Evolutionary conservation across 345 rosid species (phyloP), one percentile per base, ranked within the genome.

Genomic region (Rhizophora mangle): DNA sequence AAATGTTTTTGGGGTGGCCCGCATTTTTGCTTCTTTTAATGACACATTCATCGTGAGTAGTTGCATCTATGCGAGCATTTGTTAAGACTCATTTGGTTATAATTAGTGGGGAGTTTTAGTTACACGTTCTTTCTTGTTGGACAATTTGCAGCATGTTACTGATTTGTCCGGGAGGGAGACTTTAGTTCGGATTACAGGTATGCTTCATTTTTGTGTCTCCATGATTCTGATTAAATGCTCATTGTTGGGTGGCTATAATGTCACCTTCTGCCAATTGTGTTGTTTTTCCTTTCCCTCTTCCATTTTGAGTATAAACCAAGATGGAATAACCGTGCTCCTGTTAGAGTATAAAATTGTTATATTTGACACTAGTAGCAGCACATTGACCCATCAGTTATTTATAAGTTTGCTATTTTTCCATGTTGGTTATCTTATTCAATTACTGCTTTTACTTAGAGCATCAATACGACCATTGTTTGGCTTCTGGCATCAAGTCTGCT

Each of bases 121-220:
- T 31, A 34, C 68, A 4, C 18, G 26, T 11, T 49, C 71, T 58
- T 8, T n/a, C 24, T 62, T 10, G 13, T 3, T 59, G 30, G 4
- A 37, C 39, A 20, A 39, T 53, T 53, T 74, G 78, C 85, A 89
- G 98, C 98, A 92, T 47, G 96, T 92, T 54, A 92, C 98, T 64
- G 98, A 92, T 78, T 54, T 92, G 71, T 90, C 98, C 27, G 98
- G 98, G 53, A 84, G 94, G 79, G 98, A 92, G 84, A 92, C 98
- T 5, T 76, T 92, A 53, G 96, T 92, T 57, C 96, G 98, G 75
- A 85, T 90, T 53, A 92, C 98, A 0, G 98, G 98, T 92, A 76
- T 49, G 67, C 10, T 6, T 68, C 13, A 9, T 39, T 20, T 31
- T 58, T 9, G 37, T 47, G 16, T 27, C 31, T 6, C n/a, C 5